Base-by-base conservation (phyloP, 345 rosid genomes). In the Odontarrhena argentea region DNA sequence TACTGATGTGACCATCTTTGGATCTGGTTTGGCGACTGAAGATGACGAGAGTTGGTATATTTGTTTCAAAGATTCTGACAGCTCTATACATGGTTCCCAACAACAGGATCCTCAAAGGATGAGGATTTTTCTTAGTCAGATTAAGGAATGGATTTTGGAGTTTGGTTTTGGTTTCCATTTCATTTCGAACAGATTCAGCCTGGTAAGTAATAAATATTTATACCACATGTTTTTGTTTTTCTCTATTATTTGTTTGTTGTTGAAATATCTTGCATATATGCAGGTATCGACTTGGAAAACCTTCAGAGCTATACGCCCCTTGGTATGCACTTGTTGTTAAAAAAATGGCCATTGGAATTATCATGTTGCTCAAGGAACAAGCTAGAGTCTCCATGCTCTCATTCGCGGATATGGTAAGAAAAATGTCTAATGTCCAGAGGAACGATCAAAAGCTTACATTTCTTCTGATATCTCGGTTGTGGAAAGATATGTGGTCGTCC, bases 231-330 rank as follows among this genome's bases (percentile, higher is more conserved):
- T 32, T 57, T 54, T 26, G 13, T 22, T 15, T 28, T 37, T 8
- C 60, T 36, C 34, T 52, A 6, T 10, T 35, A 18, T 22, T 12
- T 43, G 32, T 12, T 53, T 18, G 15, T 43, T 47, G 34, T 58
- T 63, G 47, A 60, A 49, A 48, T 36, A 26, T 25, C 45, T 15
- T 6, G 15, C 51, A 25, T 59, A 47, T 76, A 18, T 18, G 62
- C 81, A 92, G 97, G 96, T 92, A 92, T 74, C 78, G 90, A 75
- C 96, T 89, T 25, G 98, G 96, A 6, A 79, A 80, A 73, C 98
- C 98, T 6, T 85, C 96, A 35, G 85, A 85, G 69, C 88, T 85
- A 43, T 92, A 89, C 77, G 82, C 84, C 32, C 85, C 88, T 5
- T 92, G 98, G 96, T 82, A 73, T 69, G 75, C 67, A 66, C 84